Conservation (phyloP, 2,329 filamentous ascomycete genomes). For the Xylariaceae sp. region DNA sequence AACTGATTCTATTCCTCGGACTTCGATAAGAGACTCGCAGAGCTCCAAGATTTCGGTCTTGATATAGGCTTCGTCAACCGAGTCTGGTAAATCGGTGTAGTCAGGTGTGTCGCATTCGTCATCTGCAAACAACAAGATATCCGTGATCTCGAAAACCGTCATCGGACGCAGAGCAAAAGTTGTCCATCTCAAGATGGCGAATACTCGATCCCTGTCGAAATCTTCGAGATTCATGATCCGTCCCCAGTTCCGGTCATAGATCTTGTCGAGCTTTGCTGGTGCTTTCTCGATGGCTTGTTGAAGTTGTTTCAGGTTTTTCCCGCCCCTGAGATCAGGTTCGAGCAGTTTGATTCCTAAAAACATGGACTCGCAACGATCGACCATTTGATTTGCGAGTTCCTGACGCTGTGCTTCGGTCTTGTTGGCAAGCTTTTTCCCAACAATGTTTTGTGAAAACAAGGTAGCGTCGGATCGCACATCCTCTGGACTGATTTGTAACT, state of each 20-base stretch:
- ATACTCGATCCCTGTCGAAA: constrained; percentile 20
- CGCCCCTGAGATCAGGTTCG: constrained; percentile 21
- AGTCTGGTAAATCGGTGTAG: constrained; percentile 11
- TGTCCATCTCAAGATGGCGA: constrained; percentile 31
- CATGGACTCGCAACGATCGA: constrained; percentile 30
- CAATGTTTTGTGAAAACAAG: constrained; percentile 25
- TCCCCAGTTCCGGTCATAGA: constrained; percentile 33
- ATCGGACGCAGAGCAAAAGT: constrained; percentile 23
- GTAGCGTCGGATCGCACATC: constrained; percentile 27
- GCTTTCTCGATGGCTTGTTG: constrained; percentile 27
- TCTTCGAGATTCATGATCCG: constrained; percentile 18
- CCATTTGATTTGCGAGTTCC: constrained; percentile 25
- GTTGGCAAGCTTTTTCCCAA: constrained; percentile 29
- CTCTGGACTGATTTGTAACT: constrained; percentile 18
- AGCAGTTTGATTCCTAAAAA: constrained; percentile 35
- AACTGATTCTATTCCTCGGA: background rate
- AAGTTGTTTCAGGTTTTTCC: constrained; percentile 30
- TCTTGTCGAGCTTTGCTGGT: constrained; percentile 25
- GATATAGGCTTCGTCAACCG: constrained; percentile 13
- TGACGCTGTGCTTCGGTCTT: constrained; percentile 20
- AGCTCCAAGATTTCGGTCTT: constrained; percentile 12
- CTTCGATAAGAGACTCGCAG: constrained; percentile 14
- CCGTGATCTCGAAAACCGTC: constrained; percentile 12
- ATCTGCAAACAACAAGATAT: constrained; percentile 7
- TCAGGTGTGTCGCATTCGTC: constrained; percentile 3